Conservation (phyloP, 2,329 filamentous ascomycete genomes). For the Dactylellina parvicollis region DNA sequence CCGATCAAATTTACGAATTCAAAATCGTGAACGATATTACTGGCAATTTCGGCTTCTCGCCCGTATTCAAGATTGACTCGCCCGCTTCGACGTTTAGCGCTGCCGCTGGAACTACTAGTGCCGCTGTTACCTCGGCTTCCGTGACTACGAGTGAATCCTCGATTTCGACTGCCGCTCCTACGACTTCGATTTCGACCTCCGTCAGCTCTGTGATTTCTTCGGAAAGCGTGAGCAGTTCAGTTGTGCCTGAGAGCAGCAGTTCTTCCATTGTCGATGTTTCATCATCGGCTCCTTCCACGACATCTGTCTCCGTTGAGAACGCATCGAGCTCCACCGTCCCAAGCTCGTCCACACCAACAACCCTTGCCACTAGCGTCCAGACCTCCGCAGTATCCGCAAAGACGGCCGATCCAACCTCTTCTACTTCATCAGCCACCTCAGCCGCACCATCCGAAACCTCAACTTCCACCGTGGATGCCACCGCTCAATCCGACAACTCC, state of each 20-base stretch:
- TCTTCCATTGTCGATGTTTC: not conserved
- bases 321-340: not conserved
- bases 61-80: constrained; percentile 38
- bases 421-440: constrained; percentile 4
- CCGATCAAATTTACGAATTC: constrained; percentile 35
- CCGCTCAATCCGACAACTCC: not conserved
- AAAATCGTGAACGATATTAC: constrained; percentile 43
- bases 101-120: not conserved
- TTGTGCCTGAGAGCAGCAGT: not conserved
- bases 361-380: constrained; percentile 20
- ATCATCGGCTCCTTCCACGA: constrained; percentile 1
- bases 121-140: not conserved
- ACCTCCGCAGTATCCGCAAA: constrained; percentile 7
- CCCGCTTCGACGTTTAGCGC: constrained; percentile 35
- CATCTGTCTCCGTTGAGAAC: not conserved
- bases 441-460: constrained; percentile 17
- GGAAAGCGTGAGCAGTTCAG: not conserved
- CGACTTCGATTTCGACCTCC: not conserved
- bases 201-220: not conserved
- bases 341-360: constrained; percentile 4
- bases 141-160: not conserved
- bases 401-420: not conserved
- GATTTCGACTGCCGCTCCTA: not conserved
- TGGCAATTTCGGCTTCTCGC: constrained; percentile 52
- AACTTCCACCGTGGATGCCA: not conserved